phyloP scores from a whole-genome alignment of 495 filamentous ascomycete genomes.

The Annulohypoxylon stygium region DNA sequence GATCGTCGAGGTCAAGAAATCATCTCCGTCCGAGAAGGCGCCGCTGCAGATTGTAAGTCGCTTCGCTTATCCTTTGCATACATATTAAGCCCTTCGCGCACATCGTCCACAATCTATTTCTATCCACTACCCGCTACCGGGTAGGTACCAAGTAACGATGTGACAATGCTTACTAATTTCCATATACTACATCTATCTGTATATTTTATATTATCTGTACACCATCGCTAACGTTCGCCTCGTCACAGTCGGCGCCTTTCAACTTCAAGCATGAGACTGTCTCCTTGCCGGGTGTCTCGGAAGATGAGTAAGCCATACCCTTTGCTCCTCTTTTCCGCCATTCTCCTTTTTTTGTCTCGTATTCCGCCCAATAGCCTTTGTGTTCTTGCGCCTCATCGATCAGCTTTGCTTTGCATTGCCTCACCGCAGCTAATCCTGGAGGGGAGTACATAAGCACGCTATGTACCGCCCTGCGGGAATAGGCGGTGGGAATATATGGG shows the following conservation, averaged over 20 bases:
- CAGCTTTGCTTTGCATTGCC: conserved; percentile 20
- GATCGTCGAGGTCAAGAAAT: conserved; percentile 42
- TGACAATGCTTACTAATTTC: not conserved
- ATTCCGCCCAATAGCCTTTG: conserved; percentile 21
- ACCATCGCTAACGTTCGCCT: conserved; percentile 40
- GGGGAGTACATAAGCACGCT: conserved; percentile 1
- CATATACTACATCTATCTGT: too few relatives aligned
- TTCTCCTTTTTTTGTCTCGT: conserved; percentile 13
- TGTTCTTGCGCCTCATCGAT: not conserved
- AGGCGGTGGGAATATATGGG: not conserved
- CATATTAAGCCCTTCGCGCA: not conserved
- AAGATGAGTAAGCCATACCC: conserved; percentile 57
- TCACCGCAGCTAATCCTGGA: conserved; percentile 17
- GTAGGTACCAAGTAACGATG: not conserved
- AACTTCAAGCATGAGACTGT: conserved; percentile 59
- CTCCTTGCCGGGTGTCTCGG: conserved; percentile 56
- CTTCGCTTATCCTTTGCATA: not conserved
- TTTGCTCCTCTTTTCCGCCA: conserved; percentile 11
- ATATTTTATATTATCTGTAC: not conserved
- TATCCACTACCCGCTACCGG: not conserved
- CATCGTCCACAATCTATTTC: conserved; percentile 15
- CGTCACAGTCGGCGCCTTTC: conserved; percentile 59
- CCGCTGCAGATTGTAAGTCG: conserved; percentile 48
- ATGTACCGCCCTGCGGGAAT: not conserved
- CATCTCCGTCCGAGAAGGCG: conserved; percentile 39